Percentiles rank a stretch among this genome's conserved stretches.
phyloP scores from a whole-genome alignment of 768 basidiomycete genomes.

The Gymnopilus dilepis region DNA sequence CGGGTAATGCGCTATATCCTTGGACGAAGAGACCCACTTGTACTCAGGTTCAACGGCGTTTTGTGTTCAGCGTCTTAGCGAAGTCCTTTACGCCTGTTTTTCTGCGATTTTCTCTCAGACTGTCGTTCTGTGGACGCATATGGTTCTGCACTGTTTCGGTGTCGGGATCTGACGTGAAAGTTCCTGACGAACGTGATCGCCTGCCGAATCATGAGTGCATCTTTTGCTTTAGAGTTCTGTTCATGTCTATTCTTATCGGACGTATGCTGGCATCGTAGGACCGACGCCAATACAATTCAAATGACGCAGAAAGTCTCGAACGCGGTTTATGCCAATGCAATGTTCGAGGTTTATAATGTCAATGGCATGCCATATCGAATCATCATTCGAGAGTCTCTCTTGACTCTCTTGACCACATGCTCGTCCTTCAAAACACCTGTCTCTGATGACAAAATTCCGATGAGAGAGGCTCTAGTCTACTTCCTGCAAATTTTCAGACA shows the following conservation, averaged over 20 bases:
- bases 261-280: not conserved
- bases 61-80: not conserved
- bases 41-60: conserved; percentile 1
- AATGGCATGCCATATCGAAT: not conserved
- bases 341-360: not conserved
- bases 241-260: not conserved
- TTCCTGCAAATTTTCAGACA: not conserved
- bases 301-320: not conserved
- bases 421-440: not conserved
- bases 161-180: not conserved
- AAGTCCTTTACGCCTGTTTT: not conserved
- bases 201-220: not conserved
- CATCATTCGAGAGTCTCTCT: not conserved
- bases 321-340: not conserved
- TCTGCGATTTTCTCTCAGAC: not conserved
- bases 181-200: not conserved
- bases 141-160: not conserved
- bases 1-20: not conserved
- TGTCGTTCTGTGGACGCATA: not conserved
- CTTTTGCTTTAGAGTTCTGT: not conserved
- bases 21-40: not conserved
- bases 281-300: not conserved
- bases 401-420: not conserved
- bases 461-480: not conserved
- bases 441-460: conserved; percentile 7